Conservation (phyloP, 495 filamentous ascomycete species). For the Thozetella sp. region DNA sequence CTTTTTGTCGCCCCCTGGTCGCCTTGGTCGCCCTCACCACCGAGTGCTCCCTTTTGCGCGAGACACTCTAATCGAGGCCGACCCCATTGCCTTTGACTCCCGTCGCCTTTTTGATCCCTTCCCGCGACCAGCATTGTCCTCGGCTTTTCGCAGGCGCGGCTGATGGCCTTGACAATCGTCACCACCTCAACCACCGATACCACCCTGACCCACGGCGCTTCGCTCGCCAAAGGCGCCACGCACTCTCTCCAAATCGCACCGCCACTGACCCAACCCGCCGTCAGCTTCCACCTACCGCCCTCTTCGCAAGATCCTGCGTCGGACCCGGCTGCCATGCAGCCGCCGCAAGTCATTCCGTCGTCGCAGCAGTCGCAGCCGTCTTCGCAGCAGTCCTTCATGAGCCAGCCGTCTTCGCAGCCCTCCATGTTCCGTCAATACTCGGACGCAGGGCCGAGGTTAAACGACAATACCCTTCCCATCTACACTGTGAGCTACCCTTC, state of each 20-base stretch:
- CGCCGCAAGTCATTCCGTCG: slow-evolving; percentile 30
- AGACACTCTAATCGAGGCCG: background rate
- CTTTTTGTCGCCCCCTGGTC: background rate
- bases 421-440: slow-evolving; percentile 35
- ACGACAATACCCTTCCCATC: slow-evolving; percentile 69
- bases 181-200: slow-evolving; percentile 21
- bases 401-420: slow-evolving; percentile 39
- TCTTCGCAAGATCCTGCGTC: background rate
- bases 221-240: slow-evolving; percentile 33
- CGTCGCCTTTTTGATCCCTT: background rate
- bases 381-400: slow-evolving; percentile 54
- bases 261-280: background rate
- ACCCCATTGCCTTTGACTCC: background rate
- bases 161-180: slow-evolving; percentile 43
- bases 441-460: slow-evolving; percentile 45
- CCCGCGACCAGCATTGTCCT: background rate
- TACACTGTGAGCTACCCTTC: slow-evolving; percentile 62
- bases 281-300: background rate
- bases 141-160: slow-evolving; percentile 10
- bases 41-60: background rate
- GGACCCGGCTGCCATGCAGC: slow-evolving; percentile 11
- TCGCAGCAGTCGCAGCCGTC: slow-evolving; percentile 43
- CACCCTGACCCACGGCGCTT: slow-evolving; percentile 21
- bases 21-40: background rate
- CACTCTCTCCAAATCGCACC: slow-evolving; percentile 20